Evolutionary conservation across 208 protist species (phyloP).

Genomic region (Leishmania amazonensis): DNA sequence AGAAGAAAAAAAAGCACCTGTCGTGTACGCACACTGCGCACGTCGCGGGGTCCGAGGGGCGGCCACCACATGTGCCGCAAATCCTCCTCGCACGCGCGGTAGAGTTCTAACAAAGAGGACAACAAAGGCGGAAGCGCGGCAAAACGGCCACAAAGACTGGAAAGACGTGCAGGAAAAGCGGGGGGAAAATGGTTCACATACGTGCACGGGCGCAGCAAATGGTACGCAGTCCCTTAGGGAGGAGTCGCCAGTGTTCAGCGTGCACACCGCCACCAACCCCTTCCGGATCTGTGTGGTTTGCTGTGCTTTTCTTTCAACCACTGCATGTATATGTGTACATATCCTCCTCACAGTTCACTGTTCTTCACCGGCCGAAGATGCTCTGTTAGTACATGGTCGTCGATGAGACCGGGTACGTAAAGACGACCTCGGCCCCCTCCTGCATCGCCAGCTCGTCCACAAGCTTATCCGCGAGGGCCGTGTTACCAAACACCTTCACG

Average conservation of each 20-base stretch:
- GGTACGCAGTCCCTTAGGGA: background rate
- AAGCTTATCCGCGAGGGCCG: slow-evolving; percentile 53
- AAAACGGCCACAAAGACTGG: background rate
- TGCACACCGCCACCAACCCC: too few relatives aligned
- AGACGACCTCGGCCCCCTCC: slow-evolving; percentile 85
- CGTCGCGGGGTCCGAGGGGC: background rate
- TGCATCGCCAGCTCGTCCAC: slow-evolving; percentile 71
- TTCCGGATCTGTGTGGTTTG: background rate
- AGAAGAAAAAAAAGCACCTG: background rate
- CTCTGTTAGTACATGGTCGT: slow-evolving; percentile 15
- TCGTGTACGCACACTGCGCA: background rate
- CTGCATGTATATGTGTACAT: background rate
- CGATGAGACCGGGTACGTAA: slow-evolving; percentile 65
- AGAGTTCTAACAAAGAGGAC: background rate
- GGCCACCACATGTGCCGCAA: background rate
- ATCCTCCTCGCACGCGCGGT: background rate
- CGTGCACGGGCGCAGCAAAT: background rate
- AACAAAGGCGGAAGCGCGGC: background rate
- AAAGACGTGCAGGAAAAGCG: background rate
- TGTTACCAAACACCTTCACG: slow-evolving; percentile 66
- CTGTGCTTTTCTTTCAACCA: background rate
- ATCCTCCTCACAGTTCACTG: background rate
- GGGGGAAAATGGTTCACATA: background rate
- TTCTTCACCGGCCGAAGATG: background rate
- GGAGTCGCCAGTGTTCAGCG: too few relatives aligned